Conservation (phyloP, 257 asterid genomes). For the Capsicum chinense region DNA sequence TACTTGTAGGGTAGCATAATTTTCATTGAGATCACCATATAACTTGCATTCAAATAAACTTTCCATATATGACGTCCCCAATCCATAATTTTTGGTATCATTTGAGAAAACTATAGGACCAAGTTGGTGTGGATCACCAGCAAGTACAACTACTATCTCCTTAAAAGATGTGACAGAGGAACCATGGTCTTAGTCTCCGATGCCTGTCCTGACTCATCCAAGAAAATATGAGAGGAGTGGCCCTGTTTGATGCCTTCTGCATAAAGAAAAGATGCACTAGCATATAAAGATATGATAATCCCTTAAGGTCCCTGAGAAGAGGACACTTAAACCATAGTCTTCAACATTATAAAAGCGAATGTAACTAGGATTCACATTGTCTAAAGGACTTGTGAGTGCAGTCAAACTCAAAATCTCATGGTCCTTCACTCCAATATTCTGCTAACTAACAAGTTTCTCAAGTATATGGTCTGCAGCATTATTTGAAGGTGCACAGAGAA, state of each 20-base stretch:
- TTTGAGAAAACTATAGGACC: slow-evolving; percentile 79
- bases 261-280: slow-evolving; percentile 70
- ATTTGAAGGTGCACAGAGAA: slow-evolving; percentile 96
- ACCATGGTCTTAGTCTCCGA: slow-evolving; percentile 96
- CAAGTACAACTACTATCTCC: slow-evolving; percentile 66
- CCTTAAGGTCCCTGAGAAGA: slow-evolving; percentile 49
- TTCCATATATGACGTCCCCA: slow-evolving; percentile 80
- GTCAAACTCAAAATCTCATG: slow-evolving; percentile 73
- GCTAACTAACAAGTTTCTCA: slow-evolving; percentile 57
- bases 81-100: slow-evolving; percentile 70
- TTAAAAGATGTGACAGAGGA: slow-evolving; percentile 67
- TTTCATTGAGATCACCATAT: slow-evolving; percentile 50
- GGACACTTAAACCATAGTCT: slow-evolving; percentile 66
- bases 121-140: slow-evolving; percentile 94
- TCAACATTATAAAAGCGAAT: slow-evolving; percentile 60
- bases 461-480: slow-evolving; percentile 88
- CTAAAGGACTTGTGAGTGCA: slow-evolving; percentile 71
- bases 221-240: slow-evolving; percentile 80
- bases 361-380: slow-evolving; percentile 66
- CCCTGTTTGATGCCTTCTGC: slow-evolving; percentile 70
- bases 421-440: slow-evolving; percentile 39
- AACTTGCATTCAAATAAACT: slow-evolving; percentile 63
- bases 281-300: slow-evolving; percentile 76
- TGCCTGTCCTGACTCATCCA: slow-evolving; percentile 99
- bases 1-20: slow-evolving; percentile 62